These are phyloP conservation scores for Castanopsis chinensis DNA, from an alignment of 306 rosid species.

Conservation along the genomic window DNA sequence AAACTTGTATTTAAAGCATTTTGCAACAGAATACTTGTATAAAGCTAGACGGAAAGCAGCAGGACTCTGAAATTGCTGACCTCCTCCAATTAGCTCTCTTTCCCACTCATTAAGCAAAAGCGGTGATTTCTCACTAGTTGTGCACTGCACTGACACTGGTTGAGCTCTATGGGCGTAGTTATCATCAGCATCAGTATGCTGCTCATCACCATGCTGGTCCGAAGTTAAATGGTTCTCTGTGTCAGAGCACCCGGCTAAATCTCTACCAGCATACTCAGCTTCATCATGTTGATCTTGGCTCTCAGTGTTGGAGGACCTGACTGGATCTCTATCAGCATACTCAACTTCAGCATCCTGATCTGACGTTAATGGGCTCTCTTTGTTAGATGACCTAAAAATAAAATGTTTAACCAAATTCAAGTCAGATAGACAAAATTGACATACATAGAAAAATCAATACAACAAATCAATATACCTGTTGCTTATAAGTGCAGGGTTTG, in stretches of 20 bases:
- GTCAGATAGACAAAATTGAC: background rate
- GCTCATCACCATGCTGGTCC: too few species aligned
- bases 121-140: background rate
- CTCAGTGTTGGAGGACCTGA: background rate
- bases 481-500: background rate
- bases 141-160: background rate
- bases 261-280: background rate
- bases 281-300: background rate
- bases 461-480: background rate
- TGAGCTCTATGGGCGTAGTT: background rate
- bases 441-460: background rate
- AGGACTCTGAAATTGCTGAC: background rate
- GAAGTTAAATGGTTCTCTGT: background rate
- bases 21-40: slow-evolving; percentile 8
- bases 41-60: background rate
- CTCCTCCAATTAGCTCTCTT: background rate
- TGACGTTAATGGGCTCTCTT: background rate
- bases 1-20: slow-evolving; percentile 2
- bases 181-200: too few species aligned
- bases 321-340: background rate
- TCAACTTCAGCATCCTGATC: background rate
- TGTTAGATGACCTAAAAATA: slow-evolving; percentile 1
- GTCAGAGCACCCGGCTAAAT: background rate
- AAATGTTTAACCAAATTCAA: background rate
- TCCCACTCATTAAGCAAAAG: background rate